Percentiles rank a stretch among this genome's conserved stretches.
Evolutionary conservation across 805 yeast species (phyloP).

Genomic region (Kurtzmaniella fragi): DNA sequence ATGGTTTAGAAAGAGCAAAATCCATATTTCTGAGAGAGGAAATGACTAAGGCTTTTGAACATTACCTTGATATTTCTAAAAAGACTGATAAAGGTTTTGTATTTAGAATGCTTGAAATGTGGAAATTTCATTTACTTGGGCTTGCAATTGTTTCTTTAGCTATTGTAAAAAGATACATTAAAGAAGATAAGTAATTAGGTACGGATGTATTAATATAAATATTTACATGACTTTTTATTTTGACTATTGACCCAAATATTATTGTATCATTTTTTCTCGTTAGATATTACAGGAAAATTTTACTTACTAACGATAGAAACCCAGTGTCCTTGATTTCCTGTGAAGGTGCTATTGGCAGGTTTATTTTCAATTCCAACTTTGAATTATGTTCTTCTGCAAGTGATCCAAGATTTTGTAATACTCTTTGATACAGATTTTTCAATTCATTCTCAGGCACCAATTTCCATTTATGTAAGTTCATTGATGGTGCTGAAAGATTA

Average conservation of each 20-base stretch:
- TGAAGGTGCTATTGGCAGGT: background rate
- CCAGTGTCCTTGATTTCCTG: background rate
- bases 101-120: constrained; percentile 6
- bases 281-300: background rate
- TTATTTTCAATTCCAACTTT: no score
- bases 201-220: no score
- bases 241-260: no score
- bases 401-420: constrained; percentile 9
- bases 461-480: constrained; percentile 34
- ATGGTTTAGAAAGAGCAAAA: constrained; percentile 33
- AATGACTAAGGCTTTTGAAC: constrained; percentile 31
- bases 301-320: background rate
- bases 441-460: constrained; percentile 24
- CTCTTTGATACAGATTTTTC: constrained; percentile 11
- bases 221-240: no score
- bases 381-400: no score
- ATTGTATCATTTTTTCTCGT: no score
- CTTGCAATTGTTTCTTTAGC: constrained; percentile 6
- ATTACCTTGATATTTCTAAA: constrained; percentile 9
- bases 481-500: constrained; percentile 36
- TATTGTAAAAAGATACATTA: constrained; percentile 3
- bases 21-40: constrained; percentile 41
- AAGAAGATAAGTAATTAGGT: no score
- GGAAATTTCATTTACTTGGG: constrained; percentile 9
- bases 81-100: constrained; percentile 10